Evolutionary conservation across 805 yeast species (phyloP).

Genomic region (Metschnikowia chrysomelidarum): DNA sequence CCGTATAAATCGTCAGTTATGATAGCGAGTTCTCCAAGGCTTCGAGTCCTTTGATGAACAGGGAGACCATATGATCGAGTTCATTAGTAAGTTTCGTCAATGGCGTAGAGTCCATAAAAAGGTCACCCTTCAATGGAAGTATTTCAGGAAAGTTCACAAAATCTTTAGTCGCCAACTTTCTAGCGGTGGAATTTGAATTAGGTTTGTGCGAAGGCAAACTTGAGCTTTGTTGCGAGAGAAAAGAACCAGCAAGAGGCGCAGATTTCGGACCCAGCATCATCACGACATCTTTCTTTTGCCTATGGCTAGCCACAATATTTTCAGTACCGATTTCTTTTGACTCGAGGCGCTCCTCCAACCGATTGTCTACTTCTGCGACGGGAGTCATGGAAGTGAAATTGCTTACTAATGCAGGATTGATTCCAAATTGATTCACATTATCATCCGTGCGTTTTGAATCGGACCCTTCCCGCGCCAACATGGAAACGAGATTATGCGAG

Average conservation of each 20-base stretch:
- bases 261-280: constrained; percentile 14
- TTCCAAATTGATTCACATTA: constrained; percentile 66
- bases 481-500: constrained; percentile 32
- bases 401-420: constrained; percentile 50
- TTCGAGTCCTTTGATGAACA: constrained; percentile 41
- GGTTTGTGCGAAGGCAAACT: constrained; percentile 2
- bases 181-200: constrained; percentile 1
- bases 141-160: constrained; percentile 32
- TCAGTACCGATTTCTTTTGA: constrained; percentile 5
- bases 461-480: constrained; percentile 34
- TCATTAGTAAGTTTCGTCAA: constrained; percentile 35
- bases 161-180: constrained; percentile 4
- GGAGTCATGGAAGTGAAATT: constrained; percentile 75
- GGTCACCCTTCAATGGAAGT: constrained; percentile 36
- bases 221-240: constrained; percentile 1
- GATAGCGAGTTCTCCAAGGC: constrained; percentile 29
- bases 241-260: constrained; percentile 12
- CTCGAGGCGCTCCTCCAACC: constrained; percentile 13
- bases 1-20: not conserved
- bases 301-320: constrained; percentile 2
- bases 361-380: constrained; percentile 55
- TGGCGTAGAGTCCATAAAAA: constrained; percentile 38
- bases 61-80: constrained; percentile 36
- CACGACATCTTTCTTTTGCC: constrained; percentile 5
- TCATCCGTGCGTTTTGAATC: constrained; percentile 25